Evolutionary conservation across 2,329 filamentous ascomycete species (phyloP), one percentile per base, ranked within the genome.

Genomic region (Thielaviopsis euricoi): DNA sequence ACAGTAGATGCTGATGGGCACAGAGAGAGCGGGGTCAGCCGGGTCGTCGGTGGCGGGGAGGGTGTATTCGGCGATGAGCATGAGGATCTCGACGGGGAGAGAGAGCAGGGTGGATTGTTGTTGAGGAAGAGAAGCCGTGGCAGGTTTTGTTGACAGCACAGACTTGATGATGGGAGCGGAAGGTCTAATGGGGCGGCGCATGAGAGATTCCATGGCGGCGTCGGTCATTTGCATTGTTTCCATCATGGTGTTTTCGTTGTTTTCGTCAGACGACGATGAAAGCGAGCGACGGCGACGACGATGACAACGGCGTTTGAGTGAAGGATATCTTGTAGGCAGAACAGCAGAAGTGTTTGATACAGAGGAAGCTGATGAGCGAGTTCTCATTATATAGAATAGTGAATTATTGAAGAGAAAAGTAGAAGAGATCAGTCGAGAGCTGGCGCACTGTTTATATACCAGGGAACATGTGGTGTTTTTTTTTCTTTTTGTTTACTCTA

Each of bases 1-100:
- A 4, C 67, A 61, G 19, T 69, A 65, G 6, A 73, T 70, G 57
- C 65, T 62, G 25, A 69, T 64, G 5, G 66, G 66, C 25, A 71
- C 58, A 63, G 72, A 70, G 1, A 61, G 10, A 0, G 68, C 62
- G 22, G 71, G 25, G 22, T 43, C 43, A 6, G 50, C 22, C 23
- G 25, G n/a, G 12, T 25, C 25, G 43, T 37, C 10, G 26, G 55
- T 46, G 33, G n/a, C 33, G 1, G 56, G 49, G 23, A 60, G 52
- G 10, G 52, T 22, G 40, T 60, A 54, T 57, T 60, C 58, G 26
- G 57, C 19, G 43, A 60, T 57, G 7, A 57, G 40, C 9, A 54
- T 33, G 26, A 60, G 52, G 46, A 60, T 43, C n/a, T 60, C 58
- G 7, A 53, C 22, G 15, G 55, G 58, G 23, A 60, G 55, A 13